These are phyloP conservation scores for Pichia norvegensis DNA, from an alignment of 1,139 yeast genomes.

Conservation along the genomic window DNA sequence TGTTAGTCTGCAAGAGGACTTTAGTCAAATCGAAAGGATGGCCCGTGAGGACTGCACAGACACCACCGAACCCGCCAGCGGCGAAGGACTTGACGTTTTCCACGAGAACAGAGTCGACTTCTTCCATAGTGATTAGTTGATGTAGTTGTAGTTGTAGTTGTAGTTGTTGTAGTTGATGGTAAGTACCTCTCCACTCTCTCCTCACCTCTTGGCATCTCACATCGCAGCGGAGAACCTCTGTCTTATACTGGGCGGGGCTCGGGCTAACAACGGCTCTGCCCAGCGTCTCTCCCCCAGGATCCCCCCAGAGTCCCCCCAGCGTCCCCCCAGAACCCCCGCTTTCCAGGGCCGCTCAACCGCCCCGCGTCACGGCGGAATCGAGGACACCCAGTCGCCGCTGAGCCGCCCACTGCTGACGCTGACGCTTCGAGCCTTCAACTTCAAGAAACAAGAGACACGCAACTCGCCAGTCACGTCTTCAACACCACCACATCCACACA, in stretches of 20 bases:
- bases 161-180: too few species aligned
- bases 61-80: slow-evolving; percentile 85
- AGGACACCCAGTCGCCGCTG: too few species aligned
- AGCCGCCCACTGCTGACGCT: too few species aligned
- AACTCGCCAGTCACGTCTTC: neutral
- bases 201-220: too few species aligned
- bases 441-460: neutral
- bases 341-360: neutral
- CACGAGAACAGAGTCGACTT: slow-evolving; percentile 25
- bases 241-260: neutral
- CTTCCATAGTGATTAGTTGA: slow-evolving; percentile 22
- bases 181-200: too few species aligned
- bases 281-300: neutral
- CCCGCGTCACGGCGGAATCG: too few species aligned
- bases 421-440: too few species aligned
- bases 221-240: neutral
- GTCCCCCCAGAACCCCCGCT: neutral
- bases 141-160: neutral
- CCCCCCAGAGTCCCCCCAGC: neutral
- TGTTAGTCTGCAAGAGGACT: slow-evolving; percentile 80
- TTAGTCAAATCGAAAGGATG: slow-evolving; percentile 94
- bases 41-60: slow-evolving; percentile 85
- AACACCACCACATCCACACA: neutral
- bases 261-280: neutral
- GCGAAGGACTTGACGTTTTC: slow-evolving; percentile 63